Base-by-base conservation (phyloP, 768 basidiomycete genomes). In the Cyathus striatus region DNA sequence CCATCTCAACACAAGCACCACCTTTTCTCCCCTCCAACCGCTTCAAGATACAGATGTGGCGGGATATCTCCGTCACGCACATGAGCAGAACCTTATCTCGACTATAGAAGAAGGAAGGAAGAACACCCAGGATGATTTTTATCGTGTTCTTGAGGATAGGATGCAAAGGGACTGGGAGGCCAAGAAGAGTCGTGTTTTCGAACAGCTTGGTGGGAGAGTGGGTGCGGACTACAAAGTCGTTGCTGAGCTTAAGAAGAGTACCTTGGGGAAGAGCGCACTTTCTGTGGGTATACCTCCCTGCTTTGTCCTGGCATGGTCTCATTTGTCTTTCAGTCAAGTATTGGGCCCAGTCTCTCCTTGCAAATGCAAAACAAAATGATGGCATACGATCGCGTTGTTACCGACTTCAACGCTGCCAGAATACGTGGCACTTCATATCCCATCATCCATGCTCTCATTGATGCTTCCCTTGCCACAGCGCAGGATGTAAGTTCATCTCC, bases 311-410 rank as follows among this genome's bases (percentile, higher is more conserved):
- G 13, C 32, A 39, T 46, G 26, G 24, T 16, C 39, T 17, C 9
- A 20, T 7, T 23, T 42, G 17, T 38, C 32, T 40, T 44, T 37
- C 46, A 68, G 65, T 54, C 64, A 5, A 65, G 61, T 48, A 52
- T 56, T 32, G 66, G 73, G 1, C 80, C 84, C 1, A 79, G 73
- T 46, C 63, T 83, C 17, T 79, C 74, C 12, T 60, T 88, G 30
- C 86, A 90, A 56, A 87, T 87, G 84, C 92, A 94, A 61, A 81
- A 76, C 63, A 90, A 89, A 64, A 93, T 97, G 93, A 90, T 97
- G 86, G 83, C 81, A 10, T 99, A 97, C 60, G 89, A 94, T 68
- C 79, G 81, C 38, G 83, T 88, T 23, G 69, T 97, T 33, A 69
- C 76, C 5, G 81, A 89, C 18, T 68, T 97, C 40, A 93, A 96